Percentiles rank a stretch among this genome's conserved stretches.
Evolutionary conservation across 1,284 basidiomycete species (phyloP).

Genomic region (Cryptococcus sp.): DNA sequence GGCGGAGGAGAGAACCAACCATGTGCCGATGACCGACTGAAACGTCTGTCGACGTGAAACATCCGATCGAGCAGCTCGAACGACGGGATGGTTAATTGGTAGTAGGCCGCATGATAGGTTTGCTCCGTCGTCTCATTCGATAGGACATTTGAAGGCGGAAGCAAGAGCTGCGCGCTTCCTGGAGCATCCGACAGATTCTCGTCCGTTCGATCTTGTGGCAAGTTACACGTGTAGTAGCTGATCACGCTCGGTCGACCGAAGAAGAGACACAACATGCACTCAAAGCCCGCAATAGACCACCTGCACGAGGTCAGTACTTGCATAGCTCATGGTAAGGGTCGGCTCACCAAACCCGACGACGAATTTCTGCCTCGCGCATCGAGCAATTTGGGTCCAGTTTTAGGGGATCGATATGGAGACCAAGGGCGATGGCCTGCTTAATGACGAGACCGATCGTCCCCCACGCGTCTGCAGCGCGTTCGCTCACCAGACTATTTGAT

Average conservation of each 20-base stretch:
- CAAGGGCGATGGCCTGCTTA: conserved; percentile 50
- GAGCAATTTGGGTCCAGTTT: conserved; percentile 46
- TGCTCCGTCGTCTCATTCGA: conserved; percentile 41
- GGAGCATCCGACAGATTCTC: conserved; percentile 44
- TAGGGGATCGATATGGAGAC: conserved; percentile 50
- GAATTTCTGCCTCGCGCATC: conserved; percentile 48
- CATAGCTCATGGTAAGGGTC: not conserved
- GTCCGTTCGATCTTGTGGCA: conserved; percentile 49
- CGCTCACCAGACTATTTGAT: conserved; percentile 35
- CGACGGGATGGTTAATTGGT: conserved; percentile 50
- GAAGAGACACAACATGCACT: conserved; percentile 47
- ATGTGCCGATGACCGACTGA: conserved; percentile 41
- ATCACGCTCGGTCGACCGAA: conserved; percentile 49
- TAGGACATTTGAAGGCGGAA: conserved; percentile 37
- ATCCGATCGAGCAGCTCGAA: conserved; percentile 49
- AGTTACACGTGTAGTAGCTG: conserved; percentile 49
- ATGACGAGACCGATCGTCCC: conserved; percentile 44
- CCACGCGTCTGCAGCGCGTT: conserved; percentile 52
- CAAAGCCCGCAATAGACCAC: conserved; percentile 52
- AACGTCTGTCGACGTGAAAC: conserved; percentile 43
- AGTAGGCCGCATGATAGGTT: conserved; percentile 51
- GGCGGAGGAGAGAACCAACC: conserved; percentile 46
- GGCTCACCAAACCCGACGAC: conserved; percentile 44
- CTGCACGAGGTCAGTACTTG: conserved; percentile 10
- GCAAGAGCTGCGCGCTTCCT: conserved; percentile 33